Evolutionary conservation across 441 rosid genomes (phyloP).

Genomic region (Erodium texanum): DNA sequence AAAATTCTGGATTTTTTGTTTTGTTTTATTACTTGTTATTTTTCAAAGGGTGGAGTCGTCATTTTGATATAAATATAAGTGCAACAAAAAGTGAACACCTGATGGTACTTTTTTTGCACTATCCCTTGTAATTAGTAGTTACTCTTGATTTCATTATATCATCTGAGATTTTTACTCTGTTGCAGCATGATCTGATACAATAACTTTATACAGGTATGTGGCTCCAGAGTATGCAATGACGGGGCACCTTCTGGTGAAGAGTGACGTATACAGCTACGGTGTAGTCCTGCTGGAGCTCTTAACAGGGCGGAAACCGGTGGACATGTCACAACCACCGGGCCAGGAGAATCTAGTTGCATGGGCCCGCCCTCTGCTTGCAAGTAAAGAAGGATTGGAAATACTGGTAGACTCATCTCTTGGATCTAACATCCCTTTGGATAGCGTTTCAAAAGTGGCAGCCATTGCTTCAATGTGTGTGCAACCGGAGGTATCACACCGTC

Average conservation of each 20-base stretch:
- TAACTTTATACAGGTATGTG: slow-evolving; percentile 47
- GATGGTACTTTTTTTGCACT: too few relatives aligned
- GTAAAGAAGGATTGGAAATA: slow-evolving; percentile 61
- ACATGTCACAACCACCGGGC: slow-evolving; percentile 84
- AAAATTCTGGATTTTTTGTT: too few relatives aligned
- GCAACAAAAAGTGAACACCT: too few relatives aligned
- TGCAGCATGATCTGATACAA: neutral
- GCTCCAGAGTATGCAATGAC: slow-evolving; percentile 99
- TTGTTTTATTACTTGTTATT: too few relatives aligned
- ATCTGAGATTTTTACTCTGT: too few relatives aligned
- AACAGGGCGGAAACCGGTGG: slow-evolving; percentile 77
- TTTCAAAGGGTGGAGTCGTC: too few relatives aligned
- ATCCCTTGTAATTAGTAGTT: too few relatives aligned
- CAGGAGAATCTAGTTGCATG: slow-evolving; percentile 89
- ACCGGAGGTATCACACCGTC: slow-evolving; percentile 88
- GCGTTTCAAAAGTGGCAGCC: slow-evolving; percentile 79
- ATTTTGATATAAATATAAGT: too few relatives aligned
- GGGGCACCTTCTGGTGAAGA: slow-evolving; percentile 91
- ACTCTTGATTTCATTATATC: too few relatives aligned
- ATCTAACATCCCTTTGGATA: slow-evolving; percentile 55
- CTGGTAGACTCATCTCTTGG: slow-evolving; percentile 62
- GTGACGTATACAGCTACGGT: slow-evolving; percentile 95
- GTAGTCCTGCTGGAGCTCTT: slow-evolving; percentile 95
- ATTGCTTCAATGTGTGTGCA: slow-evolving; percentile 97
- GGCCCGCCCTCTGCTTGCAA: slow-evolving; percentile 82